Conservation (phyloP, 2,329 filamentous ascomycete species). For the Hymenoscyphus repandus region DNA sequence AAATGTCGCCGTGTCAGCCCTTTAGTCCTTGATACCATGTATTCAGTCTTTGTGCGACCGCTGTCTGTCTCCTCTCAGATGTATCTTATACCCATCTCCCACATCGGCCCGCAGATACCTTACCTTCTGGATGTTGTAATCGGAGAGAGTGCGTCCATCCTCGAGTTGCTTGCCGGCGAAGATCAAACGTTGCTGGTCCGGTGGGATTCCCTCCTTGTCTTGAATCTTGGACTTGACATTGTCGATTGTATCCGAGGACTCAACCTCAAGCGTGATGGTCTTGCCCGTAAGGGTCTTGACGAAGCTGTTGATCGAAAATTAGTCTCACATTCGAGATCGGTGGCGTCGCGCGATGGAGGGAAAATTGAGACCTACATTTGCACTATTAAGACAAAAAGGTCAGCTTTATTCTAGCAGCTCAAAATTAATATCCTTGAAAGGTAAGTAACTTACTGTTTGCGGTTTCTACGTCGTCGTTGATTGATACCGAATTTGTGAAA, state of each 20-base stretch:
- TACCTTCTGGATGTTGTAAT: constrained; percentile 99
- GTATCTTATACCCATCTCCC: neutral
- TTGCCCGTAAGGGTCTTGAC: constrained; percentile 99
- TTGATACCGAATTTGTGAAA: constrained; percentile 11
- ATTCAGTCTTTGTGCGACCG: neutral
- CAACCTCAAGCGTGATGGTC: constrained; percentile 99
- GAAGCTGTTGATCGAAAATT: constrained; percentile 60
- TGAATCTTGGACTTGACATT: constrained; percentile 99
- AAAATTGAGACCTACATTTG: constrained; percentile 68
- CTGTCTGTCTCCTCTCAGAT: neutral
- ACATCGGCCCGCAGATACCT: constrained; percentile 31
- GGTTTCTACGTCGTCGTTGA: constrained; percentile 27
- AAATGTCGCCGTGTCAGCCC: constrained; percentile 22
- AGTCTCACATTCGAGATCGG: constrained; percentile 17
- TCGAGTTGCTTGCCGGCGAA: constrained; percentile 99
- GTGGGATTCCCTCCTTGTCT: constrained; percentile 98
- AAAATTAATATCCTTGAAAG: neutral
- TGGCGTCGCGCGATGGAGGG: neutral
- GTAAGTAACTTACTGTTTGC: constrained; percentile 49
- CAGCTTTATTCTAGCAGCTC: constrained; percentile 35
- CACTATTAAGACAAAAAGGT: constrained; percentile 55
- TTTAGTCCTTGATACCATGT: constrained; percentile 12
- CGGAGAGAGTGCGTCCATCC: constrained; percentile 92
- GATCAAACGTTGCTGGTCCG: constrained; percentile 97
- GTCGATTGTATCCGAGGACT: constrained; percentile 98